Evolutionary conservation across 2,329 filamentous ascomycete species (phyloP), one percentile per base, ranked within the genome.

Genomic region (Ophiostoma ips): DNA sequence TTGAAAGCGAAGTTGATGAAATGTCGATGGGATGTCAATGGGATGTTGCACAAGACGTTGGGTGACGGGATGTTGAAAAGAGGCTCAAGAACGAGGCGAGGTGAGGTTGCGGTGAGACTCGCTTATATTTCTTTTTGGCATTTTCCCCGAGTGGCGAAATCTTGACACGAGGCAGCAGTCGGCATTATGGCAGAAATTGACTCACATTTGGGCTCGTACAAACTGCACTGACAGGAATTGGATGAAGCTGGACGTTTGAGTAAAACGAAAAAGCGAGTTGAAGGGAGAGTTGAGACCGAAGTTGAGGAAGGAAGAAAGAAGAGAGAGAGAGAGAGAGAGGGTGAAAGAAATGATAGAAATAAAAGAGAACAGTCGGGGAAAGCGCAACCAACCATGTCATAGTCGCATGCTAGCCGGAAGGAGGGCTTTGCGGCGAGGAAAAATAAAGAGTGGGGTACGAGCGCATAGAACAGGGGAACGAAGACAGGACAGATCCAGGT

Each of bases 351-450:
- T 10, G 21, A 28, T 18, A 16, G 46, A 43, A 37, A 33, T 15
- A 37, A 19, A 28, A 37, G 41, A 49, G 37, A 38, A 38, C 21
- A 28, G 40, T 35, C 9, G 34, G 41, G 50, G 50, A 52, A 52
- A 31, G 50, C 41, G 43, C 50, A 46, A 31, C 34, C 35, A 31
- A 43, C 43, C 43, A 34, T 33, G 30, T 33, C 43, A 33, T 45
- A 9, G 43, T 33, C 30, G 43, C 30, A 43, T 30, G 28, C 38
- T 6, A 19, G 21, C 38, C n/a, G n/a, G n/a, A n/a, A 19, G 38
- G 38, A 28, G 24, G 46, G 16, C 10, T 24, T 38, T 38, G 28
- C 13, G 8, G 34, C 34, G n/a, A 48, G 3, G 19, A 28, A 45
- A 52, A 36, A 46, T 47, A 49, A 46, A 33, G 24, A 34, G 43